Evolutionary conservation across 2,329 filamentous ascomycete genomes (phyloP).

Genomic region (Zymoseptoria tritici): DNA sequence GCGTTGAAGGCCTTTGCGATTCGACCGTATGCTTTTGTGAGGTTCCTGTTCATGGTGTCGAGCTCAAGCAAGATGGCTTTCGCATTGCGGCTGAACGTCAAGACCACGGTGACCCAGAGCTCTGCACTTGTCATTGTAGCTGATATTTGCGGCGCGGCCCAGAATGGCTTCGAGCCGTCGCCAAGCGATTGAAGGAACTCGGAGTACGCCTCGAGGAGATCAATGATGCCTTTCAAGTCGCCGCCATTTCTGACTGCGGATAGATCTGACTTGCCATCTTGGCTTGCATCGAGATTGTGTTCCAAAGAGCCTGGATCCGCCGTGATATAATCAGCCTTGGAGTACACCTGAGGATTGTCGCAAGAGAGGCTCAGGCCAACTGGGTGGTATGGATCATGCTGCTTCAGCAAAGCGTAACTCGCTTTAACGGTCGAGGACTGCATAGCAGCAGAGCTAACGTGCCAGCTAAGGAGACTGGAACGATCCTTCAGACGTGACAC

Average conservation of each 20-base stretch:
- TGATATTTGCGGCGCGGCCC: conserved; percentile 47
- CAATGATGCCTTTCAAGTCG: conserved; percentile 43
- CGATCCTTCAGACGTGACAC: conserved; percentile 31
- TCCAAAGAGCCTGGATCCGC: conserved; percentile 47
- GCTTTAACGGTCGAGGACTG: conserved; percentile 41
- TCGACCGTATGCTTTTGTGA: conserved; percentile 28
- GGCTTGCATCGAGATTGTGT: neutral
- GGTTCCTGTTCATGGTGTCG: conserved; percentile 34
- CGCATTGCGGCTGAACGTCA: conserved; percentile 44
- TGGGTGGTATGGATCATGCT: conserved; percentile 55
- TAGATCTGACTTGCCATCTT: neutral
- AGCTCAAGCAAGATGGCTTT: conserved; percentile 46
- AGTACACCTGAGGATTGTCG: conserved; percentile 7
- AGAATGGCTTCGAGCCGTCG: conserved; percentile 36
- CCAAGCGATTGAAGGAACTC: conserved; percentile 37
- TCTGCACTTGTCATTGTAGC: conserved; percentile 38
- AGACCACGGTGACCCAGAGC: conserved; percentile 41
- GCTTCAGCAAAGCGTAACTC: conserved; percentile 38
- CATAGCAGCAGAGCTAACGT: conserved; percentile 49
- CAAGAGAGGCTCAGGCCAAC: conserved; percentile 55
- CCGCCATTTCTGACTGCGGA: neutral
- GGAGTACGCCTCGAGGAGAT: conserved; percentile 36
- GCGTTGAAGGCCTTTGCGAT: conserved; percentile 36
- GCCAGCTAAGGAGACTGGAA: conserved; percentile 39
- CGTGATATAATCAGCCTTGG: conserved; percentile 53